A percentile compares a stretch with the other conserved stretches of the same genome.
These are phyloP conservation scores for Cymodocea nodosa DNA, from an alignment of 116 monocot genomes.

Conservation along the genomic window DNA sequence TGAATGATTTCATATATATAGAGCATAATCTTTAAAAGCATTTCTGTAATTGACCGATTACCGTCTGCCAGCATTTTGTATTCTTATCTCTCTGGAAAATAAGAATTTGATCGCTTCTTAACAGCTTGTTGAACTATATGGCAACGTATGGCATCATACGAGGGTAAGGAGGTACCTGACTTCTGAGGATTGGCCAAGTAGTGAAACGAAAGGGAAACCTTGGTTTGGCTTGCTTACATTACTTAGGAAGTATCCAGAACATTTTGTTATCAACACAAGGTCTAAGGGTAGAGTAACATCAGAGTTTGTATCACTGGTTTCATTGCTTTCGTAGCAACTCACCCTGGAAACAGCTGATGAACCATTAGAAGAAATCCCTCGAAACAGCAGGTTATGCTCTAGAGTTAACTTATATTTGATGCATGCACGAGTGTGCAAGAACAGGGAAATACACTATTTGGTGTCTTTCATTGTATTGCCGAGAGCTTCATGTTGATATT, in stretches of 20 bases:
- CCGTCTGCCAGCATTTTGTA: not conserved
- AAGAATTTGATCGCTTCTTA: not conserved
- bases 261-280: constrained; percentile 91
- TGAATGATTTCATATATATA: too few species aligned
- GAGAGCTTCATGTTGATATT: too few species aligned
- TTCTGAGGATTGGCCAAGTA: constrained; percentile 70
- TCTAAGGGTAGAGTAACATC: constrained; percentile 61
- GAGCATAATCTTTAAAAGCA: too few species aligned
- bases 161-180: constrained; percentile 77
- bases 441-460: too few species aligned
- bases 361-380: too few species aligned
- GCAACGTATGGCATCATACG: constrained; percentile 78
- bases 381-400: too few species aligned
- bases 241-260: constrained; percentile 91
- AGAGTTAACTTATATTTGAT: too few species aligned
- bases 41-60: too few species aligned
- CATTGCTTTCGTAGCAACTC: constrained; percentile 24
- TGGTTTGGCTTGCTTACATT: constrained; percentile 80
- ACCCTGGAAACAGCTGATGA: not conserved
- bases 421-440: too few species aligned
- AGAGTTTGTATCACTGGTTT: constrained; percentile 90
- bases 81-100: not conserved
- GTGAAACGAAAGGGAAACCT: constrained; percentile 66
- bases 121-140: constrained; percentile 64
- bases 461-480: too few species aligned